phyloP scores from a whole-genome alignment of 257 asterid species.

The Euphrasia confusa region DNA sequence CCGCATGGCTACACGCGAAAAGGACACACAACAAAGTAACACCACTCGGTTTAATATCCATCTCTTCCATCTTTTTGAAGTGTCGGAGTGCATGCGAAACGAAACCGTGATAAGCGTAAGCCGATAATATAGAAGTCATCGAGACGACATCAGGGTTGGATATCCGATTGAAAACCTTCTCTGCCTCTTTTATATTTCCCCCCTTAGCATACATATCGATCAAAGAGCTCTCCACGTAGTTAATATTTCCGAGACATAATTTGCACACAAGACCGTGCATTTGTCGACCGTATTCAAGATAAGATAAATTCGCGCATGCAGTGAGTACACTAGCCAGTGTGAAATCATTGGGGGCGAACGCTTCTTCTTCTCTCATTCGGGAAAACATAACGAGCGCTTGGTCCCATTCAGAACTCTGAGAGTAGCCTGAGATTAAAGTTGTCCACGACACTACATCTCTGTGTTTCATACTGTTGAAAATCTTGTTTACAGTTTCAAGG shows the following conservation, averaged over 20 bases:
- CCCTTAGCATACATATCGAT: slow-evolving; percentile 57
- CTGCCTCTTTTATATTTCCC: slow-evolving; percentile 44
- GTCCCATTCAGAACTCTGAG: slow-evolving; percentile 39
- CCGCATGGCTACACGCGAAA: slow-evolving; percentile 59
- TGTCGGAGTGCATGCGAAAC: slow-evolving; percentile 35
- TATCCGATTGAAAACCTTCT: slow-evolving; percentile 34
- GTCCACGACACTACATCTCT: slow-evolving; percentile 52
- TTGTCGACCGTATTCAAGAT: slow-evolving; percentile 45
- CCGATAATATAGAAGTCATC: slow-evolving; percentile 48
- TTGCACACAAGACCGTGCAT: slow-evolving; percentile 38
- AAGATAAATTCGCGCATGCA: slow-evolving; percentile 44
- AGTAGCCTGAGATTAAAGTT: slow-evolving; percentile 41
- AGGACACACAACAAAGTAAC: slow-evolving; percentile 49
- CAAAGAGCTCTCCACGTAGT: slow-evolving; percentile 39
- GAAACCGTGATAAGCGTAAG: slow-evolving; percentile 49
- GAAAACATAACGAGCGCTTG: slow-evolving; percentile 37
- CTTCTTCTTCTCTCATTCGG: slow-evolving; percentile 49
- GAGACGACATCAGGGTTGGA: slow-evolving; percentile 45
- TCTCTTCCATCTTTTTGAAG: slow-evolving; percentile 37
- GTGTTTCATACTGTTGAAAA: slow-evolving; percentile 34
- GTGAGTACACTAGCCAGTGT: slow-evolving; percentile 42
- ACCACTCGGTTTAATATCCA: slow-evolving; percentile 33
- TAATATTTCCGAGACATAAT: slow-evolving; percentile 33
- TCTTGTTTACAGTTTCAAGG: slow-evolving; percentile 37
- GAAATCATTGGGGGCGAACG: slow-evolving; percentile 35